A percentile compares a stretch with the other conserved stretches of the same genome.
Conservation (phyloP, 2,329 filamentous ascomycete species). For the Neospermospora avenae region DNA sequence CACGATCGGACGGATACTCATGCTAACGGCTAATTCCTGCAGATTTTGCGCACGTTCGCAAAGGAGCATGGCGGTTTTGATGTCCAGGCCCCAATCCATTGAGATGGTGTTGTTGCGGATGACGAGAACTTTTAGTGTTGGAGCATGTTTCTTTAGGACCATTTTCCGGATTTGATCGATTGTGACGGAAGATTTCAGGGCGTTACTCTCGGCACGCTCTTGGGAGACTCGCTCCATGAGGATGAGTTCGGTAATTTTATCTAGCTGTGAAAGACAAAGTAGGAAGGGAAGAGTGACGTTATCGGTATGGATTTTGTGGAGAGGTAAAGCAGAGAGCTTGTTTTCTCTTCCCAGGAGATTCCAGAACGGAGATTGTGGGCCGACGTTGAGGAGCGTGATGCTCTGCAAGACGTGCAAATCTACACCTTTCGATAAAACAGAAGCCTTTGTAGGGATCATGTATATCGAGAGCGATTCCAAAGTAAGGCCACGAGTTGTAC, state of each 20-base stretch:
- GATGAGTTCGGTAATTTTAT: slow-evolving; percentile 55
- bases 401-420: slow-evolving; percentile 54
- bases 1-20: slow-evolving; percentile 54
- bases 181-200: slow-evolving; percentile 46
- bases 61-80: slow-evolving; percentile 52
- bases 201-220: slow-evolving; percentile 51
- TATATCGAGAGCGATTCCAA: slow-evolving; percentile 54
- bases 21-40: slow-evolving; percentile 53
- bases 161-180: slow-evolving; percentile 57
- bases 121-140: slow-evolving; percentile 53
- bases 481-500: slow-evolving; percentile 54
- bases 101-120: slow-evolving; percentile 53
- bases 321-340: slow-evolving; percentile 45
- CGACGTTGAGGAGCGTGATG: slow-evolving; percentile 61
- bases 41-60: slow-evolving; percentile 48
- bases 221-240: slow-evolving; percentile 53
- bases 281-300: slow-evolving; percentile 56
- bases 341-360: slow-evolving; percentile 53
- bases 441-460: slow-evolving; percentile 58
- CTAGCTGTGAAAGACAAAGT: slow-evolving; percentile 49
- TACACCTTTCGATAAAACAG: slow-evolving; percentile 52
- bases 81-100: slow-evolving; percentile 54
- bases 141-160: slow-evolving; percentile 56
- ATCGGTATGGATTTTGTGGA: slow-evolving; percentile 61
- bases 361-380: slow-evolving; percentile 60